Conservation (phyloP, 768 basidiomycete species). For the Phallus indusiatus region DNA sequence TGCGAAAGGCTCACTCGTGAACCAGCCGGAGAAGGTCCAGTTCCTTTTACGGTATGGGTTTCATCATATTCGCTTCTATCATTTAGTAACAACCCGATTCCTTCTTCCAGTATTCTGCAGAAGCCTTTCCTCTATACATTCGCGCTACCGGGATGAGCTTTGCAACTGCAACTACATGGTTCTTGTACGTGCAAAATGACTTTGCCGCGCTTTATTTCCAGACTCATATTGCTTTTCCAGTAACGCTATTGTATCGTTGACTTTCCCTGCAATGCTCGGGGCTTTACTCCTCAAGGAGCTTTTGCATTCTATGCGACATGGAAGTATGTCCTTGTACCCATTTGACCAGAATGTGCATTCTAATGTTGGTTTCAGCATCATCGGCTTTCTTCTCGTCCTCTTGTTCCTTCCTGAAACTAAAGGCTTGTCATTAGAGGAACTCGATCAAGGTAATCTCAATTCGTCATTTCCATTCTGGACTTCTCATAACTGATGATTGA, state of each 20-base stretch:
- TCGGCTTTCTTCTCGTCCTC: slow-evolving; percentile 50
- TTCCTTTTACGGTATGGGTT: slow-evolving; percentile 3
- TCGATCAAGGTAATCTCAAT: slow-evolving; percentile 35
- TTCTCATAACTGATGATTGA: neutral
- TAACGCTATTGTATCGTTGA: slow-evolving; percentile 57
- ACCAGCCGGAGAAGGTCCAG: slow-evolving; percentile 3
- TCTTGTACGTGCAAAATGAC: slow-evolving; percentile 23
- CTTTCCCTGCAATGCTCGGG: slow-evolving; percentile 57
- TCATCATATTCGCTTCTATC: neutral
- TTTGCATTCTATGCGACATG: slow-evolving; percentile 68
- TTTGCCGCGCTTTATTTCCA: slow-evolving; percentile 14
- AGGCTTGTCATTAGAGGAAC: slow-evolving; percentile 55
- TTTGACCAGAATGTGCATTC: neutral
- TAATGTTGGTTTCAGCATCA: slow-evolving; percentile 13
- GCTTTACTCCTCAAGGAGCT: slow-evolving; percentile 62
- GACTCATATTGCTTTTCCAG: slow-evolving; percentile 13
- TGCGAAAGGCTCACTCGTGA: no score
- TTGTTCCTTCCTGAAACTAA: slow-evolving; percentile 67
- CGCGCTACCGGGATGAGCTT: slow-evolving; percentile 73
- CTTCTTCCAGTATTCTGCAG: slow-evolving; percentile 56
- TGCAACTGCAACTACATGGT: slow-evolving; percentile 55
- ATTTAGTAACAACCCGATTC: neutral
- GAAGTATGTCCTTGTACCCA: slow-evolving; percentile 19
- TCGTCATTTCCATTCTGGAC: neutral
- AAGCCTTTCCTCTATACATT: slow-evolving; percentile 80